phyloP scores from a whole-genome alignment of 768 basidiomycete species.

The Mycena polygramma region DNA sequence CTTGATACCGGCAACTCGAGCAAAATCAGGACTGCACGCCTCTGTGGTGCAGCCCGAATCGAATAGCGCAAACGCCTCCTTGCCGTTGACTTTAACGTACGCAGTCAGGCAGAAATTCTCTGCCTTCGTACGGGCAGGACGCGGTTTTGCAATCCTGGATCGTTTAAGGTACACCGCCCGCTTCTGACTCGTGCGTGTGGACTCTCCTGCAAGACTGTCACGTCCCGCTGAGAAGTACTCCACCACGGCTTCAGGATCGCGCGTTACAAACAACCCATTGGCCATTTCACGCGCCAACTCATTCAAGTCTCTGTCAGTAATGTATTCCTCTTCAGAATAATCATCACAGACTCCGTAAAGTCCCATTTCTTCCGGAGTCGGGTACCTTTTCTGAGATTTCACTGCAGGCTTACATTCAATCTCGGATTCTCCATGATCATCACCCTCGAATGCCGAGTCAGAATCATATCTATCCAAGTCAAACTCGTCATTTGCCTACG shows the following conservation, averaged over 20 bases:
- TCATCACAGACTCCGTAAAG: not conserved
- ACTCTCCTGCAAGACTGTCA: not conserved
- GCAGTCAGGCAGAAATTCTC: slow-evolving; percentile 22
- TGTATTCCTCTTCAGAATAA: not conserved
- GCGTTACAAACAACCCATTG: not conserved
- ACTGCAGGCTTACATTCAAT: too few relatives aligned
- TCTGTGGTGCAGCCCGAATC: slow-evolving; percentile 17
- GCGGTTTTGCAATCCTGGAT: not conserved
- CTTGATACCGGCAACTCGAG: not conserved
- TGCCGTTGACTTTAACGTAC: slow-evolving; percentile 20
- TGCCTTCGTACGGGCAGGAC: not conserved
- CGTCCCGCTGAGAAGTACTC: slow-evolving; percentile 14
- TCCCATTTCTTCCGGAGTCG: too few relatives aligned
- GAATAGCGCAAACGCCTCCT: slow-evolving; percentile 31
- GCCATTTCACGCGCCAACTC: not conserved
- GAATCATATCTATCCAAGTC: too few relatives aligned
- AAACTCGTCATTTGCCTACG: too few relatives aligned
- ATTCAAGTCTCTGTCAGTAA: not conserved
- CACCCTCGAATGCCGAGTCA: too few relatives aligned
- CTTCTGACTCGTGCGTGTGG: not conserved
- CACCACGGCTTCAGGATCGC: not conserved
- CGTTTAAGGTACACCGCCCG: not conserved
- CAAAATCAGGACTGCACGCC: slow-evolving; percentile 8
- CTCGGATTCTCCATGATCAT: too few relatives aligned
- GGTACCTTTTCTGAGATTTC: too few relatives aligned